These are phyloP conservation scores for Eucommia ulmoides DNA, from an alignment of 257 asterid genomes.

Conservation along the genomic window DNA sequence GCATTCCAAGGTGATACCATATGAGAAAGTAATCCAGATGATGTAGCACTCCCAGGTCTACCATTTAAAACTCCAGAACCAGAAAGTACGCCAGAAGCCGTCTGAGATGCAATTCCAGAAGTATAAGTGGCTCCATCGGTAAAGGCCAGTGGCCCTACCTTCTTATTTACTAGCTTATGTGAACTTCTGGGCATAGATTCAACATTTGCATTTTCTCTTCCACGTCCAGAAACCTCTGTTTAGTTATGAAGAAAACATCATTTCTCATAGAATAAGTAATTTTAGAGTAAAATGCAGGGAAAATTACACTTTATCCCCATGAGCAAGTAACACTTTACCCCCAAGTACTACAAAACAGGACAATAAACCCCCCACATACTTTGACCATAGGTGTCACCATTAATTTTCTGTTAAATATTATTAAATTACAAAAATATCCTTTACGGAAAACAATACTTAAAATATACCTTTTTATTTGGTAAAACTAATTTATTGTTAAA, in stretches of 20 bases:
- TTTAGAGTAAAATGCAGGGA: too few relatives aligned
- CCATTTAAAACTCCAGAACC: slow-evolving; percentile 97
- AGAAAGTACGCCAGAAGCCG: slow-evolving; percentile 88
- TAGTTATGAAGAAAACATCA: slow-evolving; percentile 19
- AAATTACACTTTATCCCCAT: too few relatives aligned
- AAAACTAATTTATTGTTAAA: too few relatives aligned
- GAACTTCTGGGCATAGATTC: slow-evolving; percentile 66
- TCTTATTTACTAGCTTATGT: slow-evolving; percentile 55
- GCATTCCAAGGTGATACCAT: slow-evolving; percentile 90
- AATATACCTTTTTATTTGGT: too few relatives aligned
- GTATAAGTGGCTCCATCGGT: slow-evolving; percentile 48
- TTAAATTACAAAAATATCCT: too few relatives aligned
- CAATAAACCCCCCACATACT: too few relatives aligned
- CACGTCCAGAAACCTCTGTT: slow-evolving; percentile 83
- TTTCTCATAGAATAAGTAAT: too few relatives aligned
- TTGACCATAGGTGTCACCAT: too few relatives aligned
- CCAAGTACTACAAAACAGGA: too few relatives aligned
- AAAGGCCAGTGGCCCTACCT: slow-evolving; percentile 39
- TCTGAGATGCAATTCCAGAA: slow-evolving; percentile 64
- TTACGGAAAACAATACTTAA: too few relatives aligned
- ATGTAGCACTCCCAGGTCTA: slow-evolving; percentile 92
- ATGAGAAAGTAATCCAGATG: slow-evolving; percentile 86
- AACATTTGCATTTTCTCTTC: slow-evolving; percentile 55
- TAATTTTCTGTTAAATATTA: too few relatives aligned
- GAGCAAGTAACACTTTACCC: too few relatives aligned